Conservation (phyloP, 306 rosid species). For the Betula pendula region DNA sequence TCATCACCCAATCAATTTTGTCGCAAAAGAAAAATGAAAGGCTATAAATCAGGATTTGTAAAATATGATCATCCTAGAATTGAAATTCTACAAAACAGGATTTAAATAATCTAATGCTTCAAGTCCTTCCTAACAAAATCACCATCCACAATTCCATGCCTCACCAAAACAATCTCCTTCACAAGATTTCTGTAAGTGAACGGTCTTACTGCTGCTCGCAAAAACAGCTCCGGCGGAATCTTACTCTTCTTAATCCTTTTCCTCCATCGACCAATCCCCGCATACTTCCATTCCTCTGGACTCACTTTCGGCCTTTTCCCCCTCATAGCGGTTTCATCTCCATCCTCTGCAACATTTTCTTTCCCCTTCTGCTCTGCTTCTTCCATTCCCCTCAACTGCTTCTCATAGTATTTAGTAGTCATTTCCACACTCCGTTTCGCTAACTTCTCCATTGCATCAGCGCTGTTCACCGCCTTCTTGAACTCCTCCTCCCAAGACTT, state of each 20-base stretch:
- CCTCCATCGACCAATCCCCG: slow-evolving; percentile 80
- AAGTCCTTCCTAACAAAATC: slow-evolving; percentile 51
- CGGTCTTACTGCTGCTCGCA: slow-evolving; percentile 74
- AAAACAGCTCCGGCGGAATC: slow-evolving; percentile 79
- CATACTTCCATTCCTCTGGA: slow-evolving; percentile 77
- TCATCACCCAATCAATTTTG: too few species aligned
- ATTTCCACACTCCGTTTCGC: slow-evolving; percentile 40
- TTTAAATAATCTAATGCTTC: slow-evolving; percentile 17
- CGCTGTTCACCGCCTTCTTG: slow-evolving; percentile 49
- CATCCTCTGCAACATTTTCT: slow-evolving; percentile 29
- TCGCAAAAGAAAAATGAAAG: too few species aligned
- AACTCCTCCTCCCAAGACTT: slow-evolving; percentile 62
- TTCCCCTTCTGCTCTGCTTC: slow-evolving; percentile 18
- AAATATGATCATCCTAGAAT: too few species aligned
- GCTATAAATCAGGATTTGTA: too few species aligned
- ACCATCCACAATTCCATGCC: slow-evolving; percentile 93
- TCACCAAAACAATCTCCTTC: slow-evolving; percentile 86
- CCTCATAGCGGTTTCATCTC: slow-evolving; percentile 68
- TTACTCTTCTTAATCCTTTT: slow-evolving; percentile 69
- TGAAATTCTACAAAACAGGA: too few species aligned
- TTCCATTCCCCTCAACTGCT: slow-evolving; percentile 37
- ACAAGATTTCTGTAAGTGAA: slow-evolving; percentile 80
- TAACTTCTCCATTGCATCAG: slow-evolving; percentile 71
- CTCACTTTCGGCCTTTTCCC: slow-evolving; percentile 72
- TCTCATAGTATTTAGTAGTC: slow-evolving; percentile 24